Conservation (phyloP, 2,329 filamentous ascomycete genomes). For the Colletotrichum liriopes region DNA sequence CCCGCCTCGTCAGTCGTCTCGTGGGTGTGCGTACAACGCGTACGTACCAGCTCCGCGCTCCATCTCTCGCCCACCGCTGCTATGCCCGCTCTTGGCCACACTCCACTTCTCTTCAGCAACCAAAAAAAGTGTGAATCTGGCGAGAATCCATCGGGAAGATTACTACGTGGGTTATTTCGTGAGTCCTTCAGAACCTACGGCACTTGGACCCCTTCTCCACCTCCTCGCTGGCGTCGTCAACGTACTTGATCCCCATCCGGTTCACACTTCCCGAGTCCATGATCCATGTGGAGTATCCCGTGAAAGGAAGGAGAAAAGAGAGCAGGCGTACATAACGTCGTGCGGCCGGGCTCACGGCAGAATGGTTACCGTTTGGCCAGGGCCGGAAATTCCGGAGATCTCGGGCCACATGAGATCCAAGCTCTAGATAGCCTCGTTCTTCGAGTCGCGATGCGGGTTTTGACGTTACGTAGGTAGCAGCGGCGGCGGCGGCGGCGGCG, state of each 20-base stretch:
- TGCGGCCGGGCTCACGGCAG: constrained; percentile 8
- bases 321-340: neutral
- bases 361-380: constrained; percentile 17
- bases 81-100: constrained; percentile 14
- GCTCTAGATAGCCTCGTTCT: constrained; percentile 5
- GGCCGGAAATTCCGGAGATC: constrained; percentile 14
- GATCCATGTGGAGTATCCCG: constrained; percentile 16
- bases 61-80: constrained; percentile 1
- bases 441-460: neutral
- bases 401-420: constrained; percentile 11
- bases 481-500: constrained; percentile 11
- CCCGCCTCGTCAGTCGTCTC: constrained; percentile 9
- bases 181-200: constrained; percentile 29
- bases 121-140: constrained; percentile 8
- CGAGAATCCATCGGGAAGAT: constrained; percentile 15
- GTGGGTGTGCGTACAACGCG: constrained; percentile 4
- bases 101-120: constrained; percentile 34
- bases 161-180: constrained; percentile 26
- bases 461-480: constrained; percentile 24
- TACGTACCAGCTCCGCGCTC: neutral
- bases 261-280: constrained; percentile 27
- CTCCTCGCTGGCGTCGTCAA: constrained; percentile 17
- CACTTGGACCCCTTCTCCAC: constrained; percentile 37
- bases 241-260: constrained; percentile 28
- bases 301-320: neutral